A percentile compares a stretch with the other conserved stretches of the same genome.
These are phyloP conservation scores for Rhodotorula taiwanensis DNA, from an alignment of 768 basidiomycete genomes.

Conservation along the genomic window DNA sequence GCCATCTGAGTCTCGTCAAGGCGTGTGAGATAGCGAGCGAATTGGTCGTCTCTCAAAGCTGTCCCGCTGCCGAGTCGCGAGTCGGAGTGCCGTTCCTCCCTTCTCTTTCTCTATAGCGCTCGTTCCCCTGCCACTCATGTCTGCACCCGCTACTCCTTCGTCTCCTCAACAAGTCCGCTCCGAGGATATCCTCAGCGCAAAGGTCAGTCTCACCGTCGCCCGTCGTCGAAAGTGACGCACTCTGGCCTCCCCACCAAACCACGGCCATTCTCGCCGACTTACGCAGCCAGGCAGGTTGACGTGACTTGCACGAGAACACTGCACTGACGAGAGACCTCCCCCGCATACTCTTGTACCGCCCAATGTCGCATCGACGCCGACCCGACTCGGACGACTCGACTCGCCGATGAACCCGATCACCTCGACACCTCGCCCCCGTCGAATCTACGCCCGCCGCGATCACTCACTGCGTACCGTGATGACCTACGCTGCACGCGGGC, in stretches of 20 bases:
- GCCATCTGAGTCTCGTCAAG: too few species aligned
- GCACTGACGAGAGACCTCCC: too few species aligned
- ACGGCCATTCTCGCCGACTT: conserved; percentile 48
- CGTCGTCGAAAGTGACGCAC: background rate
- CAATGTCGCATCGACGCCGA: conserved; percentile 2
- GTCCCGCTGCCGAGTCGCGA: too few species aligned
- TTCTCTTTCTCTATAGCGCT: too few species aligned
- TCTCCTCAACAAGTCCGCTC: conserved; percentile 60
- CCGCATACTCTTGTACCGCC: too few species aligned
- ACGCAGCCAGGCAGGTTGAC: too few species aligned
- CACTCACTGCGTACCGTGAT: background rate
- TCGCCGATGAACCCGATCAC: background rate
- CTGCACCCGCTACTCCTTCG: background rate
- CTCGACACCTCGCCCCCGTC: background rate
- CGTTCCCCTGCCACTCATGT: background rate
- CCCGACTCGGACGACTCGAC: background rate
- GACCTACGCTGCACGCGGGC: background rate
- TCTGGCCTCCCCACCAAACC: conserved; percentile 62
- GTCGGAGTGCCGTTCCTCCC: too few species aligned
- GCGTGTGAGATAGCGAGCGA: too few species aligned
- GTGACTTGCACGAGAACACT: too few species aligned
- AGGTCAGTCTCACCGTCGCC: conserved; percentile 51
- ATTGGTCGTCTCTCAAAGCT: too few species aligned
- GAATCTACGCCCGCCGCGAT: background rate
- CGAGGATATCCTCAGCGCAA: conserved; percentile 83